Evolutionary conservation across 106 monocot species (phyloP), one percentile per base, ranked within the genome.

Genomic region (Dioscorea dumetorum): DNA sequence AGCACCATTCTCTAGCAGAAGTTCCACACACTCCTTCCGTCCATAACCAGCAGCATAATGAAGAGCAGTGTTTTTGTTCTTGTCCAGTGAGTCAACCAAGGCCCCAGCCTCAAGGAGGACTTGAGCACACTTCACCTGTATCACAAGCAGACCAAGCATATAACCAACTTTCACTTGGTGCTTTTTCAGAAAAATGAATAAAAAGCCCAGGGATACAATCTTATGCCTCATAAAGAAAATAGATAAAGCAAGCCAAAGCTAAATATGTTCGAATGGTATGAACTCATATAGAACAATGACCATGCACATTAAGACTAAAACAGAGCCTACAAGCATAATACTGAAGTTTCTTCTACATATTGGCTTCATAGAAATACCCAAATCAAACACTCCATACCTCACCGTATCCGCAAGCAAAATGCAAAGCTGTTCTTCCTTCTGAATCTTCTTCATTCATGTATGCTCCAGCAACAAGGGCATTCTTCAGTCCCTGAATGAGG

Each of bases 31-130:
- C 56, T 95, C 95, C 74, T 95, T 91, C 5, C 84, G 83, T 16
- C 95, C 95, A 68, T 95, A 95, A 18, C 95, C 95, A 68, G 95
- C 85, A 63, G 95, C 91, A 78, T 91, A 95, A 68, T 95, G 95
- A 61, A 95, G 95, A 33, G 95, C 82, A 10, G 91, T 91, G 69
- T 95, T 95, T 50, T 95, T 95, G 82, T 95, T 95, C 77, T 95
- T 95, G 91, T 95, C 95, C 71, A 95, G 65, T 22, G 88, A 81
- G 70, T 95, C 86, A 22, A 86, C 95, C 3, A 72, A 41, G 23
- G 88, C 91, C 61, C 95, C 95, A 49, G 88, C 88, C 75, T 91
- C 95, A 35, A 95, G 88, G 63, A 95, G 86, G 20, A 91, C 50
- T 67, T 78, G 72, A 63, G 86, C 91, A 76, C 95, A 95, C 73